Conservation (phyloP, 2,329 filamentous ascomycete species). For the Elsinoe ampelina region DNA sequence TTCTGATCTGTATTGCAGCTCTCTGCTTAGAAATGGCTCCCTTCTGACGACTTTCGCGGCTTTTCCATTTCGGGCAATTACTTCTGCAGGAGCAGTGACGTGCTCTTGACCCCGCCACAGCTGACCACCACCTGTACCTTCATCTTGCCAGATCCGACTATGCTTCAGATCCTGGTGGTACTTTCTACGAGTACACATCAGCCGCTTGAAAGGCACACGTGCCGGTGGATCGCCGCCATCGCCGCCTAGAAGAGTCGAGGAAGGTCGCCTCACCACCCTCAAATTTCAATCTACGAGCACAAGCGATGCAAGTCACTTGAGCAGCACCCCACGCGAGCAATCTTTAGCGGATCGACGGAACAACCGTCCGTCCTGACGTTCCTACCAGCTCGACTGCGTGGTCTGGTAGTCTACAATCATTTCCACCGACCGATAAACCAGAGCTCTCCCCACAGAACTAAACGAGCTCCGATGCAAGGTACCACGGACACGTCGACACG, state of each 20-base stretch:
- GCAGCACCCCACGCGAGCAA: neutral
- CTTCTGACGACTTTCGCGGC: neutral
- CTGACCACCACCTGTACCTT: too few species aligned
- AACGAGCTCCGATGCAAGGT: slow-evolving; percentile 9
- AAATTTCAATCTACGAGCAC: too few species aligned
- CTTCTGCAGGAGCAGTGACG: neutral
- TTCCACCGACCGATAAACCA: neutral
- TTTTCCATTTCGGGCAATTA: neutral
- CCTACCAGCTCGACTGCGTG: too few species aligned
- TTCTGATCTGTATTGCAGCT: neutral
- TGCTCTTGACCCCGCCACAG: neutral
- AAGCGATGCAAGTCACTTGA: too few species aligned
- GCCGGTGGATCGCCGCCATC: too few species aligned
- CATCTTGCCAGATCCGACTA: too few species aligned
- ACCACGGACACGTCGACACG: neutral
- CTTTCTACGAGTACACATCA: too few species aligned
- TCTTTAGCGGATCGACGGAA: neutral
- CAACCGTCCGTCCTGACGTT: neutral
- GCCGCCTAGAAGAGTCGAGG: too few species aligned
- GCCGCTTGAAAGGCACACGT: too few species aligned
- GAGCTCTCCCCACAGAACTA: slow-evolving; percentile 6
- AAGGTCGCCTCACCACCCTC: too few species aligned
- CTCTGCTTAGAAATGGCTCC: neutral
- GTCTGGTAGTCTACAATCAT: too few species aligned
- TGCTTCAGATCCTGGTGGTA: too few species aligned